A percentile compares a stretch with the other conserved stretches of the same genome.
Evolutionary conservation across 805 yeast species (phyloP).

Genomic region (Yarrowia sp.): DNA sequence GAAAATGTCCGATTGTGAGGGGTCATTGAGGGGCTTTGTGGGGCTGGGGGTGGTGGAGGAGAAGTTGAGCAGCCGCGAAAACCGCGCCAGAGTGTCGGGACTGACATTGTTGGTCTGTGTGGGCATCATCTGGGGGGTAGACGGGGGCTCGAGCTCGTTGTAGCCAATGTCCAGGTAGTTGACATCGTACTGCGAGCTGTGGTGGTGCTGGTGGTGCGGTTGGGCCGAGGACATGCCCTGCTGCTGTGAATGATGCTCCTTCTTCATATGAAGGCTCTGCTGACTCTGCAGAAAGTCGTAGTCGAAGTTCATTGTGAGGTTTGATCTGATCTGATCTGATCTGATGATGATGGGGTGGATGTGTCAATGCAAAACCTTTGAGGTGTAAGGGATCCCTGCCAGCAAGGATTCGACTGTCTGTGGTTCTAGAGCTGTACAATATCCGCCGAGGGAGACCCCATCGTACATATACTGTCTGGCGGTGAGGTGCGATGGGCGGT

Average conservation of each 20-base stretch:
- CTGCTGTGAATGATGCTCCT: conserved; percentile 7
- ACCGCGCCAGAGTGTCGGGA: conserved; percentile 32
- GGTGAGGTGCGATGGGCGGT: conserved; percentile 35
- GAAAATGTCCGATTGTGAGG: conserved; percentile 19
- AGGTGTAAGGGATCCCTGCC: conserved; percentile 1
- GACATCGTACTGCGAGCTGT: conserved; percentile 16
- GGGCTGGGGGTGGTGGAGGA: conserved; percentile 29
- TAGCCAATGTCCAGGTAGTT: conserved; percentile 35
- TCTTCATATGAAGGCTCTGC: conserved; percentile 26
- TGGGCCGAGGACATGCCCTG: background rate
- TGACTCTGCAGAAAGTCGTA: conserved; percentile 31
- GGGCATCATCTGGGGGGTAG: conserved; percentile 27
- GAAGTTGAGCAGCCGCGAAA: conserved; percentile 35
- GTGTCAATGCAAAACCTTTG: too few species aligned
- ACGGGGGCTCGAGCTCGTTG: conserved; percentile 36
- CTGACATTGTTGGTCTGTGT: conserved; percentile 28
- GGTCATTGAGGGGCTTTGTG: conserved; percentile 34
- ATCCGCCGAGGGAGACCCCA: conserved; percentile 9
- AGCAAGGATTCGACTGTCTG: conserved; percentile 21
- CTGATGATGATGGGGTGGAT: background rate
- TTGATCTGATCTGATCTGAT: too few species aligned
- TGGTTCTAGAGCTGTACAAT: conserved; percentile 13
- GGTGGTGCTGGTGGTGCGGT: background rate
- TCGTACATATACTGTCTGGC: conserved; percentile 35
- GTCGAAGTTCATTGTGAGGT: conserved; percentile 22